Base-by-base conservation (phyloP, 179 eudicot species). In the Sideroxylon spinosum region DNA sequence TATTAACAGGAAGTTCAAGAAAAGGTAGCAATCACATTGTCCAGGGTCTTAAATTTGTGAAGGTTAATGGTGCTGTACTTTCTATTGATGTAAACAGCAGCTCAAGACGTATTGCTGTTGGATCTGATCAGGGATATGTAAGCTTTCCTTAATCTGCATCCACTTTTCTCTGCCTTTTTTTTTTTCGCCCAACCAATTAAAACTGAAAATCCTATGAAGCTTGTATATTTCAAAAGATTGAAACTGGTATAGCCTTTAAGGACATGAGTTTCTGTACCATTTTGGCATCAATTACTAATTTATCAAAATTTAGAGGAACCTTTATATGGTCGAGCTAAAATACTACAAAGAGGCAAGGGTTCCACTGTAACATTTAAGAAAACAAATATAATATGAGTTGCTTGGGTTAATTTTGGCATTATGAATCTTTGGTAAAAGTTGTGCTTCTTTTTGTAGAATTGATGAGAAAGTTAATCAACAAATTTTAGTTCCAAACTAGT, bases 71-170 rank as follows among this genome's bases (percentile, higher is more conserved):
- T 80, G 82, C 92, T 81, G 91, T 90, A 50, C 87, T 90, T 71
- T 90, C 87, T 25, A 68, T 95, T 62, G 81, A 75, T 68, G 20
- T 85, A 57, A 81, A 85, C 69, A 75, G 80, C 75, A 80, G 79
- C 82, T 78, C 86, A 70, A 88, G 81, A 76, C 91, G 84, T 81
- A 84, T 95, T 80, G 98, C 94, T 28, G 90, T 94, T 79, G 99
- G 99, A 4, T 86, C 96, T 73, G 97, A 91, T 71, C 88, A 89
- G 84, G 99, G 98, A 89, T 89, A 89, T 88, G 99, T 95, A 89
- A 84, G 91, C 78, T 13, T 63, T 76, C 44, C 53, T 60, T 62
- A 59, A 25, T 46, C 74, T 59, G 22, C 20, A 74, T 46, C 14
- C 68, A 29, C 71, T 22, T 62, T 13, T 52, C 56, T 3, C 44